Evolutionary conservation across 2,329 filamentous ascomycete species (phyloP).

Genomic region (Paracorniculantispora psalliotae): DNA sequence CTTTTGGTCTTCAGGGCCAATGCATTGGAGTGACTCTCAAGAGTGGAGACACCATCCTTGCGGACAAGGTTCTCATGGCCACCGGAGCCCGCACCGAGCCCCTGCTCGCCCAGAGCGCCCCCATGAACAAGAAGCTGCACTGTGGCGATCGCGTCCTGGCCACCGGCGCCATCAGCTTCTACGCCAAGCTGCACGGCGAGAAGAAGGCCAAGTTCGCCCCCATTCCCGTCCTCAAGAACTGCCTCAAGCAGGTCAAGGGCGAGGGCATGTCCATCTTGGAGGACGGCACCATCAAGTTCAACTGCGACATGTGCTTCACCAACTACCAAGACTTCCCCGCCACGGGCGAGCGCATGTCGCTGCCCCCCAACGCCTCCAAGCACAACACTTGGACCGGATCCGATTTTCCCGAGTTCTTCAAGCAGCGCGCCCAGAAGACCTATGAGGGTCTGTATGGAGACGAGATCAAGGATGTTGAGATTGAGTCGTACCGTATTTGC

Average conservation of each 20-base stretch:
- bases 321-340: conserved; percentile 44
- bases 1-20: conserved; percentile 40
- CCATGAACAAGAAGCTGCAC: conserved; percentile 45
- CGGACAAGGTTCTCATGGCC: conserved; percentile 49
- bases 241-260: conserved; percentile 35
- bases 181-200: conserved; percentile 32
- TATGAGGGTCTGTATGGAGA: conserved; percentile 38
- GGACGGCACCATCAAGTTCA: conserved; percentile 55
- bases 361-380: conserved; percentile 38
- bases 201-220: conserved; percentile 44
- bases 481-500: conserved; percentile 42
- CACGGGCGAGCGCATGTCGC: conserved; percentile 48
- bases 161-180: conserved; percentile 47
- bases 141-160: conserved; percentile 50
- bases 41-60: conserved; percentile 41
- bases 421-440: conserved; percentile 36
- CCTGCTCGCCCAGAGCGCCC: conserved; percentile 47
- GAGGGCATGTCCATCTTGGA: conserved; percentile 41
- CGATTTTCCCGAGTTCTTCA: conserved; percentile 37
- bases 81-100: conserved; percentile 54
- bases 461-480: conserved; percentile 32
- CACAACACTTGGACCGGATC: conserved; percentile 40
- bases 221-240: conserved; percentile 51
- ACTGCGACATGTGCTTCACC: conserved; percentile 54
- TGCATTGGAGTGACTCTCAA: conserved; percentile 46